Base-by-base conservation (phyloP, 2,329 filamentous ascomycete species). In the Lecanicillium sp. region DNA sequence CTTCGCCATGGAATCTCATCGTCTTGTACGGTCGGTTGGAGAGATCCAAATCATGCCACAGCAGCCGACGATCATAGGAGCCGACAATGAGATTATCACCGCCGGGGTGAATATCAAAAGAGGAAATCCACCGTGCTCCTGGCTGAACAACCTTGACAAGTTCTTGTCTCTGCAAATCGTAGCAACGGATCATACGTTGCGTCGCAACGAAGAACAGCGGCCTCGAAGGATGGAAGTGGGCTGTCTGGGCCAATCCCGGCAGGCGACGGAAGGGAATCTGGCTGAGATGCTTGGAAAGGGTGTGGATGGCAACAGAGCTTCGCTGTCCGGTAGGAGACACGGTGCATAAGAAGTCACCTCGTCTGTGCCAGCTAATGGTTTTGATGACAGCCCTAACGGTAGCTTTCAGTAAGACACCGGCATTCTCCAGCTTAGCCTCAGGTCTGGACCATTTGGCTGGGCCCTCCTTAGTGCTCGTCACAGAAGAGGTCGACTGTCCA, bases 41-140 rank as follows among this genome's bases (percentile, higher is more conserved):
- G 27, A 98, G 77, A 50, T 98, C 92, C 38, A 96, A 73, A 63
- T 98, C 92, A 65, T 96, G 92, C 92, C 92, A 98, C 22, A 98
- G 72, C 3, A 98, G 71, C 33, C 90, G 80, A 48, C 89, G 81
- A 64, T 98, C 92, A 64, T 96, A 98, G 1, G 88, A 92, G 32
- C 89, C 88, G 9, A 95, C 86, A 43, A 96, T 85, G 40, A 98
- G 64, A 56, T 98, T 95, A 64, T 95, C 89, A 33, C 92, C 92
- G 14, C 85, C 85, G 1, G 89, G 83, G 61, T 98, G 94, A 32
- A 98, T 77, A 52, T 95, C 89, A 51, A 98, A 90, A 13, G 81
- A 86, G 2, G 85, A 94, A 51, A 98, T 95, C 87, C 89, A 76
- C 44, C 89, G 81, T 3, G 90, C 89, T 53, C 92, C 92, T 1